These are phyloP conservation scores for Debaryomyces udenii DNA, from an alignment of 1,139 yeast species.

Conservation along the genomic window DNA sequence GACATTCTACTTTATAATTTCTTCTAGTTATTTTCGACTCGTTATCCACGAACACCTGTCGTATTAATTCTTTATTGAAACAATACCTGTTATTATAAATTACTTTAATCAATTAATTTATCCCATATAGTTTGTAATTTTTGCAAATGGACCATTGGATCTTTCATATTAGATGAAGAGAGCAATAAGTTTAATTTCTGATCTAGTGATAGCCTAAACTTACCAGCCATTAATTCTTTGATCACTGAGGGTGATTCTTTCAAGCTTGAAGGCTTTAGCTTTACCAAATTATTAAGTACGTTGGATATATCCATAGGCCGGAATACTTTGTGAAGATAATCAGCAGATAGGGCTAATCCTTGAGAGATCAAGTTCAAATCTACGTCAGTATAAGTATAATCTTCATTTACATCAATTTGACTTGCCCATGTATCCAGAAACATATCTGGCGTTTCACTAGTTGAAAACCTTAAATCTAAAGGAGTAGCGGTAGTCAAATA, in stretches of 20 bases:
- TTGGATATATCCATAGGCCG: conserved; percentile 30
- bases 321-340: conserved; percentile 29
- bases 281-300: conserved; percentile 3
- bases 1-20: conserved; percentile 2
- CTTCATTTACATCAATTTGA: conserved; percentile 53
- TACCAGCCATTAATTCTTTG: conserved; percentile 16
- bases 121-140: conserved; percentile 29
- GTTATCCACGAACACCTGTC: background rate
- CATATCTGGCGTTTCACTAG: conserved; percentile 31
- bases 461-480: conserved; percentile 45
- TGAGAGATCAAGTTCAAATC: conserved; percentile 41
- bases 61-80: conserved; percentile 1
- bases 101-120: conserved; percentile 4
- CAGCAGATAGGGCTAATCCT: conserved; percentile 37
- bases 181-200: conserved; percentile 27
- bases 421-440: conserved; percentile 49
- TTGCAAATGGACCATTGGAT: conserved; percentile 15
- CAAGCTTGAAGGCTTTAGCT: background rate
- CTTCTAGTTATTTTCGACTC: background rate
- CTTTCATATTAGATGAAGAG: conserved; percentile 14
- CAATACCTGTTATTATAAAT: background rate
- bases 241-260: conserved; percentile 4
- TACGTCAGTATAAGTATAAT: conserved; percentile 41
- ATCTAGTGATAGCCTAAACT: conserved; percentile 21
- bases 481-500: conserved; percentile 56